phyloP scores from a whole-genome alignment of 257 asterid genomes.

The Schizonepeta tenuifolia region DNA sequence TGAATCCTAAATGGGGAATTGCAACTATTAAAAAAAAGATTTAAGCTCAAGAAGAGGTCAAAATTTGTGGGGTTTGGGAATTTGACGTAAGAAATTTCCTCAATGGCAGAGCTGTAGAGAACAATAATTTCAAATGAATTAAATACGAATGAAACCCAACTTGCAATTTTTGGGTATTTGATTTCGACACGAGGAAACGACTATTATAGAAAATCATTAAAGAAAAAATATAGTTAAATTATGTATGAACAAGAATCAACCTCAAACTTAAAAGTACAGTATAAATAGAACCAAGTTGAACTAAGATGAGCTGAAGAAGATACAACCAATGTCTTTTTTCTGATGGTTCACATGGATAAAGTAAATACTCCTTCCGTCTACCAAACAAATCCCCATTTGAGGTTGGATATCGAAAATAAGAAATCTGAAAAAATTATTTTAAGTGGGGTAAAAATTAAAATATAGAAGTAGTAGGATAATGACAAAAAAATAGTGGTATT shows the following conservation, averaged over 20 bases:
- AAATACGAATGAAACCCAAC: not conserved
- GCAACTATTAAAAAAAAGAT: slow-evolving; percentile 20
- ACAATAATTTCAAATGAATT: slow-evolving; percentile 5
- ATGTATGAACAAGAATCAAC: slow-evolving; percentile 16
- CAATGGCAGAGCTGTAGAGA: slow-evolving; percentile 6
- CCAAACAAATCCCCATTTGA: too few species aligned
- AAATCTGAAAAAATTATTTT: too few species aligned
- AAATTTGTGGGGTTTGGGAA: not conserved
- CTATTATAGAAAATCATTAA: not conserved
- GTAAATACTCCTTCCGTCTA: too few species aligned
- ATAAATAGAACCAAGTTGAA: not conserved
- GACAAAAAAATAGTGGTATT: too few species aligned
- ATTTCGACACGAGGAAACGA: slow-evolving; percentile 22
- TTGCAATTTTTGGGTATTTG: slow-evolving; percentile 13
- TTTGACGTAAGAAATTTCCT: slow-evolving; percentile 15
- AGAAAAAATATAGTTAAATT: not conserved
- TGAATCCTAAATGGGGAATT: not conserved
- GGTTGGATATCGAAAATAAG: too few species aligned
- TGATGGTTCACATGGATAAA: too few species aligned
- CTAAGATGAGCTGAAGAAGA: slow-evolving; percentile 16
- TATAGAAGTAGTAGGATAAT: too few species aligned
- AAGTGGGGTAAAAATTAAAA: too few species aligned
- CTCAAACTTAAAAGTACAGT: slow-evolving; percentile 6
- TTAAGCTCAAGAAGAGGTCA: not conserved
- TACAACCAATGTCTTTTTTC: too few species aligned